Conservation (phyloP, 2,329 filamentous ascomycete species). For the Botrytis aclada region DNA sequence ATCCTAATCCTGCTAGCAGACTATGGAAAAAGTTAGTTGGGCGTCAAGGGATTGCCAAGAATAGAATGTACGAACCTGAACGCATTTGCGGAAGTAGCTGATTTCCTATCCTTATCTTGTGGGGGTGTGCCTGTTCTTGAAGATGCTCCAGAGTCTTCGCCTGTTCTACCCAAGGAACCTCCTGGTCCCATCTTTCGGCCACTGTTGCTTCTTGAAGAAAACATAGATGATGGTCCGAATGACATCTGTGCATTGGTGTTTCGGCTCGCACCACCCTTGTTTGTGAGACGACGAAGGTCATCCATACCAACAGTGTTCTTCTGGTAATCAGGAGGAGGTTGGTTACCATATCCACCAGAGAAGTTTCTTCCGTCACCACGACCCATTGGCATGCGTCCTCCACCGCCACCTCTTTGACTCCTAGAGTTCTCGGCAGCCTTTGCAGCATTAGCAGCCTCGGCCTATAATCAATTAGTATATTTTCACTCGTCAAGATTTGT, state of each 20-base stretch:
- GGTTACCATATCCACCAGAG: slow-evolving; percentile 67
- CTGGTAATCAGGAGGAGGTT: slow-evolving; percentile 65
- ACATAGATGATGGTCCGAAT: slow-evolving; percentile 83
- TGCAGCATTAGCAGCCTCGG: slow-evolving; percentile 72
- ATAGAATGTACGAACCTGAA: slow-evolving; percentile 70
- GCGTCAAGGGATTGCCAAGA: background rate
- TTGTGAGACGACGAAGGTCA: slow-evolving; percentile 77
- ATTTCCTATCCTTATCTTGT: slow-evolving; percentile 60
- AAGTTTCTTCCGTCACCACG: slow-evolving; percentile 87
- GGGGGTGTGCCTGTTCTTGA: slow-evolving; percentile 89
- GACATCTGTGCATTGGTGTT: slow-evolving; percentile 57
- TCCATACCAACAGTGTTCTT: slow-evolving; percentile 86
- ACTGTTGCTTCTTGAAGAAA: slow-evolving; percentile 87
- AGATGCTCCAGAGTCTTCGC: slow-evolving; percentile 82
- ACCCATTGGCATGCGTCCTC: slow-evolving; percentile 69
- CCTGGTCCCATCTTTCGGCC: slow-evolving; percentile 77
- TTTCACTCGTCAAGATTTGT: background rate
- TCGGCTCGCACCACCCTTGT: slow-evolving; percentile 57
- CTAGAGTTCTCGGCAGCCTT: slow-evolving; percentile 73
- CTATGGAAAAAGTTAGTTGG: slow-evolving; percentile 40
- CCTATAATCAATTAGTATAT: slow-evolving; percentile 41
- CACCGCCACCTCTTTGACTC: slow-evolving; percentile 59
- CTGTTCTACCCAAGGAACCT: slow-evolving; percentile 66
- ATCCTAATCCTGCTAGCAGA: slow-evolving; percentile 50
- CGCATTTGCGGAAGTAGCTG: slow-evolving; percentile 75